Base-by-base conservation (phyloP, 1,284 basidiomycete species). In the Thecaphora thlaspeos region DNA sequence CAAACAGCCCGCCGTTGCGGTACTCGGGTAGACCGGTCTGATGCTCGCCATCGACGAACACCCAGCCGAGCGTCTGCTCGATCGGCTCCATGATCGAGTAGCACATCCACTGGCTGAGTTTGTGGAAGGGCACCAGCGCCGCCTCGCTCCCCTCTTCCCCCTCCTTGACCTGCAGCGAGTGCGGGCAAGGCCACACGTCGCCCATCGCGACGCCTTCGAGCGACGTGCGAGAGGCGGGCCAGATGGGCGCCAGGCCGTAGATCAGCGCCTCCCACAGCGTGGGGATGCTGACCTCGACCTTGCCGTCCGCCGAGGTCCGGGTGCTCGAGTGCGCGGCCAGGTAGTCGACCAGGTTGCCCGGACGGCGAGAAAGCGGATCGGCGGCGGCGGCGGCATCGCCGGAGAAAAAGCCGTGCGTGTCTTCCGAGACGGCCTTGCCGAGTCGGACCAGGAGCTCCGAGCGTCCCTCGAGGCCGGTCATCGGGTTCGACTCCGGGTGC, bases 391-490 rank as follows among this genome's bases (percentile, higher is more conserved):
- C 39, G 28, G 44, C 17, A 0, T 66, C 55, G 12, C 69, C 71
- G 14, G 17, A 12, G 41, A 73, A 73, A 46, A 52, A 70, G 3
- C 61, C 69, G 18, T 59, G 41, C 30, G 19, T 14, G 36, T 71
- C 69, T 4, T 26, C 38, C 7, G 48, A 56, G 4, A 73, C 18
- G 2, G 64, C 64, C 9, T 61, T 46, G 2, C 67, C 69, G 8
- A 73, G 65, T n/a, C 49, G 48, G 18, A 48, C 46, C 10, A 73
- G 59, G 1, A 97, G 83, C 2, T 84, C 82, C 0, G 89, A 82
- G 23, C 94, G 86, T 1, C 94, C 93, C 64, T 91, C 87, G 18
- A 96, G 83, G 4, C 92, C 93, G 15, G 89, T 86, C 86, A 97
- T 90, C 0, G 89, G 88, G 75, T 97, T 97, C 0, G 81, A 34